Percentiles rank a stretch among this genome's conserved stretches.
phyloP scores from a whole-genome alignment of 306 rosid species.

The Prosopis cineraria region DNA sequence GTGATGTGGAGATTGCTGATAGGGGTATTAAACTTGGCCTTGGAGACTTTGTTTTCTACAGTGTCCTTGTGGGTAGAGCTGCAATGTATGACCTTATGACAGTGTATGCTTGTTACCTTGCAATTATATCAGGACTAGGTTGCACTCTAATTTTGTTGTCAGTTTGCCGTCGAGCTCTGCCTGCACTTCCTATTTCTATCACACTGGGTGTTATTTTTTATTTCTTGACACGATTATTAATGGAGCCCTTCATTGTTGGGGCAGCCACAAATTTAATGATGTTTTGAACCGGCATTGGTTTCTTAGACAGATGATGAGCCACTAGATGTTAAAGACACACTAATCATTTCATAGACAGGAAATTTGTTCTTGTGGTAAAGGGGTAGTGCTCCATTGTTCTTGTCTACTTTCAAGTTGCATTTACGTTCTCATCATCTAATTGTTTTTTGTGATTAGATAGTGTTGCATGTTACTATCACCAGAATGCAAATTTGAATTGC shows the following conservation, averaged over 20 bases:
- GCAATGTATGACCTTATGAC: conserved; percentile 99
- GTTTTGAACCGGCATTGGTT: conserved; percentile 54
- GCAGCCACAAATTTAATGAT: conserved; percentile 83
- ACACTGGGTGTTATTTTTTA: conserved; percentile 81
- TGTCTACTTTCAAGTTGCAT: conserved; percentile 32
- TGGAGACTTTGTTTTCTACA: conserved; percentile 92
- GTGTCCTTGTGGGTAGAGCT: conserved; percentile 96
- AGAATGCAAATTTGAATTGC: conserved; percentile 17
- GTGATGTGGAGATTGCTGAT: conserved; percentile 44
- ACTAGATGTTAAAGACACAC: conserved; percentile 33
- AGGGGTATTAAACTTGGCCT: conserved; percentile 92
- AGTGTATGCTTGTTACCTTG: conserved; percentile 95
- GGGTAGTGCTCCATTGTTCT: conserved; percentile 11
- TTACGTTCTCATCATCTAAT: conserved; percentile 12
- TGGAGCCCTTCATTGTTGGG: conserved; percentile 97
- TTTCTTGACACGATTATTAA: conserved; percentile 80
- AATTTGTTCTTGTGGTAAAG: conserved; percentile 34
- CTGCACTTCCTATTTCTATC: conserved; percentile 91
- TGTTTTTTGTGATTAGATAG: conserved; percentile 21
- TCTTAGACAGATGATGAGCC: conserved; percentile 13
- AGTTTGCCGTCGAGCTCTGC: conserved; percentile 73
- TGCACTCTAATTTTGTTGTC: conserved; percentile 91
- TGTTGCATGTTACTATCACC: conserved; percentile 35
- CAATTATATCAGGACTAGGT: conserved; percentile 86
- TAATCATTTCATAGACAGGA: conserved; percentile 35